Percentiles rank a stretch among this genome's conserved stretches.
These are phyloP conservation scores for Tulasnella sp. DNA, from an alignment of 768 basidiomycete genomes.

Conservation along the genomic window DNA sequence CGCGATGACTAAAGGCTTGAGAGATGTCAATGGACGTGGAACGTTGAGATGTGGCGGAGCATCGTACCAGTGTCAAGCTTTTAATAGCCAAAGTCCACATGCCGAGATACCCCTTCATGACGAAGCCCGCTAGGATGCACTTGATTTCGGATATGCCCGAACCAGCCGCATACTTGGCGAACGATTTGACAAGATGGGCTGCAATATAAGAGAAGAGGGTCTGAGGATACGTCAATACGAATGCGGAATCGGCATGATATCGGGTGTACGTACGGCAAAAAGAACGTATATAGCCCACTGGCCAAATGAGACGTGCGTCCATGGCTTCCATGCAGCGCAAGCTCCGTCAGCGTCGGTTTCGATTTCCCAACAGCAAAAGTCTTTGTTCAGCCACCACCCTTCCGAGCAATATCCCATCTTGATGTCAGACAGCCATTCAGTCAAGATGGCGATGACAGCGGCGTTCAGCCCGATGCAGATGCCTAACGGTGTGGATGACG, in stretches of 20 bases:
- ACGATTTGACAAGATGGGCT: constrained; percentile 73
- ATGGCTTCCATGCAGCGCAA: constrained; percentile 86
- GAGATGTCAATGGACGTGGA: neutral
- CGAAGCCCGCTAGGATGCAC: constrained; percentile 90
- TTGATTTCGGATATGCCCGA: constrained; percentile 99
- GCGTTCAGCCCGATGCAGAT: constrained; percentile 85
- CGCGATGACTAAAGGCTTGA: constrained; percentile 87
- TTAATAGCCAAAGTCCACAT: constrained; percentile 87
- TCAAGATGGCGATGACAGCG: constrained; percentile 89
- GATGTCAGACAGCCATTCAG: constrained; percentile 94
- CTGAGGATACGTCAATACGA: constrained; percentile 32
- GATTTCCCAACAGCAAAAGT: constrained; percentile 98
- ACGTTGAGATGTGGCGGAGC: neutral
- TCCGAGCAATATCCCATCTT: constrained; percentile 95
- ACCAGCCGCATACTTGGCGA: constrained; percentile 92
- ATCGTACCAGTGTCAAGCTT: constrained; percentile 75
- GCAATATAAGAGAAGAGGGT: constrained; percentile 71
- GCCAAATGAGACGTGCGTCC: constrained; percentile 60
- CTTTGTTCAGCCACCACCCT: constrained; percentile 97
- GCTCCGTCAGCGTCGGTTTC: constrained; percentile 60
- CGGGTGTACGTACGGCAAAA: constrained; percentile 61
- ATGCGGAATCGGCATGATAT: neutral
- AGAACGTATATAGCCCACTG: constrained; percentile 78
- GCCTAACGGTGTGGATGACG: constrained; percentile 40
- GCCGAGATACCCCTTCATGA: constrained; percentile 86